A percentile compares a stretch with the other conserved stretches of the same genome.
Conservation (phyloP, 495 filamentous ascomycete genomes). For the Xylaria castorea region DNA sequence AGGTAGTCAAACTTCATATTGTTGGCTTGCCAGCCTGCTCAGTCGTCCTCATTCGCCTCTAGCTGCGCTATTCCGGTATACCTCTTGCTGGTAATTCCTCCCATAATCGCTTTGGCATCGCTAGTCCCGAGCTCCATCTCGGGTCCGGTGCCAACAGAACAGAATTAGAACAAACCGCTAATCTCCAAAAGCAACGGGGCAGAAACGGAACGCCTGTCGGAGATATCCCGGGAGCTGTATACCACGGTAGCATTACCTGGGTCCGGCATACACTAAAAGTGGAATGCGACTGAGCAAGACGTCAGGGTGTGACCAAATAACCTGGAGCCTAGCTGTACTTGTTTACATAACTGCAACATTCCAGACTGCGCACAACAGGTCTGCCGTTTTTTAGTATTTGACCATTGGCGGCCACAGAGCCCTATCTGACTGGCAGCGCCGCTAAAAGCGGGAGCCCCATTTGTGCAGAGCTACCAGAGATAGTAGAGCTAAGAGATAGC, state of each 20-base stretch:
- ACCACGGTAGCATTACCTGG: constrained; percentile 4
- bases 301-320: background rate
- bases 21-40: background rate
- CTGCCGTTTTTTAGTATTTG: background rate
- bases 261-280: constrained; percentile 3
- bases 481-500: constrained; percentile 10
- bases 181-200: constrained; percentile 8
- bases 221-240: constrained; percentile 14
- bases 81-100: background rate
- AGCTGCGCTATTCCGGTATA: constrained; percentile 10
- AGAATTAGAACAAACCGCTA: constrained; percentile 7
- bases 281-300: background rate
- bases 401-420: background rate
- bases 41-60: background rate
- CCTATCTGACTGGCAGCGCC: constrained; percentile 12
- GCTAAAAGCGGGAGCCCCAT: constrained; percentile 31
- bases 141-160: background rate
- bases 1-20: background rate
- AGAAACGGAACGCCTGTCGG: constrained; percentile 1
- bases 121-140: background rate
- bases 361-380: constrained; percentile 2
- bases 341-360: background rate
- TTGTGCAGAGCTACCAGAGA: constrained; percentile 10
- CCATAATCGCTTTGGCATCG: background rate
- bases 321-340: background rate